These are phyloP conservation scores for Ciborinia camelliae DNA, from an alignment of 2,329 filamentous ascomycete genomes.

Conservation along the genomic window DNA sequence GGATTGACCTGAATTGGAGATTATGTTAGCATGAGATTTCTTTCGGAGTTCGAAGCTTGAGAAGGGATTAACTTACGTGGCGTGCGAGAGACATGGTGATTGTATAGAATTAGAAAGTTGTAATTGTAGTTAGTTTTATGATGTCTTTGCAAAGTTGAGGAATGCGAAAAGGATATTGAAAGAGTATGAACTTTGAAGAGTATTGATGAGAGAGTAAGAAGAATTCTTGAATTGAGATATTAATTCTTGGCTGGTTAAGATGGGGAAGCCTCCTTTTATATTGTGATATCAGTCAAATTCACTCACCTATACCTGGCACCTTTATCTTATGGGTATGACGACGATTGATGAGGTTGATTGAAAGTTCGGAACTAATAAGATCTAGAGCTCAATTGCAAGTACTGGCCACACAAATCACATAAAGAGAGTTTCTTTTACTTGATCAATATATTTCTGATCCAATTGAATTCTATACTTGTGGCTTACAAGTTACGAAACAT, in stretches of 20 bases:
- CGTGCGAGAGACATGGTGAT: conserved; percentile 48
- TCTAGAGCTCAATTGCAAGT: not conserved
- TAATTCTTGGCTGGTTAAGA: not conserved
- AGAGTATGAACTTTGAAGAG: not conserved
- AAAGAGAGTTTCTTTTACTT: conserved; percentile 6
- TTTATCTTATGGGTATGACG: not conserved
- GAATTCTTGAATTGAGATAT: not conserved
- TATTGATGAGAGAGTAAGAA: not conserved
- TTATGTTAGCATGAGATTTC: not conserved
- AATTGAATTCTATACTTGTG: not conserved
- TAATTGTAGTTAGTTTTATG: not conserved
- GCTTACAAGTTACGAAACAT: not conserved
- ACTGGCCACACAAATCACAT: not conserved
- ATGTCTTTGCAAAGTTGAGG: not conserved
- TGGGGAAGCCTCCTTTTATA: no score
- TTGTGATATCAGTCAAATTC: not conserved
- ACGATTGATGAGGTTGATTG: not conserved
- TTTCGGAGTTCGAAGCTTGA: not conserved
- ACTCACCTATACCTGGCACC: not conserved
- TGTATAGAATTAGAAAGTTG: not conserved
- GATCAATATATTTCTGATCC: not conserved
- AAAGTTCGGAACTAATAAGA: not conserved
- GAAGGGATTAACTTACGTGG: conserved; percentile 40
- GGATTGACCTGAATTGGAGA: conserved; percentile 47
- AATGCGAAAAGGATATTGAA: not conserved